Percentiles rank a stretch among this genome's conserved stretches.
These are phyloP conservation scores for Vigna angularis DNA, from an alignment of 306 rosid genomes.

Conservation along the genomic window DNA sequence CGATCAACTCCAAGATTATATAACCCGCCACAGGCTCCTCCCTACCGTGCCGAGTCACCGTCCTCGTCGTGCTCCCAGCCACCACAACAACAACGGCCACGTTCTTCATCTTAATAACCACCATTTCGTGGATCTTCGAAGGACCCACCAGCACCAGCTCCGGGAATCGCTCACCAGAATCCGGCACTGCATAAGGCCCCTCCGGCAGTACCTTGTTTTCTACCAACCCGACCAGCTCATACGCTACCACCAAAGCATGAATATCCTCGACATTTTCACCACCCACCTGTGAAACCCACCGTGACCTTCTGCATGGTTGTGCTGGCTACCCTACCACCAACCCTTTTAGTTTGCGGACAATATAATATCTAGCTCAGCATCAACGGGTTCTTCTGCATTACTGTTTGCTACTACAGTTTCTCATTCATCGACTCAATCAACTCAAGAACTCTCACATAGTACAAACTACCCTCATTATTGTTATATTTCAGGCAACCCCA, in stretches of 20 bases:
- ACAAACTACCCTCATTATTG: background rate
- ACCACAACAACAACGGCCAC: background rate
- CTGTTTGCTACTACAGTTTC: background rate
- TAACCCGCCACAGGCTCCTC: slow-evolving; percentile 44
- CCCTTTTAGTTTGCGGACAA: background rate
- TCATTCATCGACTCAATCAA: background rate
- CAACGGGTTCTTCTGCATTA: background rate
- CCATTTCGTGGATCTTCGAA: slow-evolving; percentile 36
- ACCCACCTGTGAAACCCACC: slow-evolving; percentile 27
- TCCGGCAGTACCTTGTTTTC: slow-evolving; percentile 33
- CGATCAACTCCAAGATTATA: slow-evolving; percentile 39
- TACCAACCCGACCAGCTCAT: slow-evolving; percentile 39
- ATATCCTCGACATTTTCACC: slow-evolving; percentile 46
- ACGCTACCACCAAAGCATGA: slow-evolving; percentile 37
- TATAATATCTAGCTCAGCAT: background rate
- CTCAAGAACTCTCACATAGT: background rate
- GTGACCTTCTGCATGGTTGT: background rate
- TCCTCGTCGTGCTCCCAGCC: background rate
- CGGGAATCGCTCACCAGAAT: slow-evolving; percentile 32
- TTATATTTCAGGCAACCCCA: background rate
- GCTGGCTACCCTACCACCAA: background rate
- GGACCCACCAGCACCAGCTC: slow-evolving; percentile 44
- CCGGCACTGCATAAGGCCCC: slow-evolving; percentile 44
- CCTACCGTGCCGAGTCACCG: background rate
- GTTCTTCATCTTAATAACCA: slow-evolving; percentile 18